phyloP scores from a whole-genome alignment of 1,139 yeast species.

The Yamadazyma trypodendri region DNA sequence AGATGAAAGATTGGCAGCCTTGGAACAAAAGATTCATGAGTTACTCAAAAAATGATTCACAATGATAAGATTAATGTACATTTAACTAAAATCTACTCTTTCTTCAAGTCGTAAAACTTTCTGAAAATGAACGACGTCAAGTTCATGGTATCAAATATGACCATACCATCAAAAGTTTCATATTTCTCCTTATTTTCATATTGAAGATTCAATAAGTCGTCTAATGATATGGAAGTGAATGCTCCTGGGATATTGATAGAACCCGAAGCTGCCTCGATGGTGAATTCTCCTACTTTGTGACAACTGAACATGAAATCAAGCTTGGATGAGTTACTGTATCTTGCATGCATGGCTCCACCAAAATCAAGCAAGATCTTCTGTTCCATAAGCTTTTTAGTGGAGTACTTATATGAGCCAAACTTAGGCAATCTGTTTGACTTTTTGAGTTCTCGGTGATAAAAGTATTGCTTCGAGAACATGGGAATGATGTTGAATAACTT shows the following conservation, averaged over 20 bases:
- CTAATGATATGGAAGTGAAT: conserved; percentile 53
- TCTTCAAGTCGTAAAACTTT: conserved; percentile 60
- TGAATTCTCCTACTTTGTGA: conserved; percentile 70
- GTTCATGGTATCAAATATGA: conserved; percentile 62
- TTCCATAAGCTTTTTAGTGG: conserved; percentile 73
- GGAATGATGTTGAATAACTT: conserved; percentile 53
- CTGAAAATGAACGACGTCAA: conserved; percentile 67
- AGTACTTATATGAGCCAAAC: conserved; percentile 82
- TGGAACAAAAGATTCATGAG: conserved; percentile 43
- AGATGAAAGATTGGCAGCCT: conserved; percentile 53
- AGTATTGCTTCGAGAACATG: conserved; percentile 76
- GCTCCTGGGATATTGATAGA: conserved; percentile 53
- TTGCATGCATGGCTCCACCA: conserved; percentile 45
- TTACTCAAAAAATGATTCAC: conserved; percentile 26
- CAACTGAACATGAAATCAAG: conserved; percentile 75
- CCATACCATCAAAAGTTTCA: conserved; percentile 63
- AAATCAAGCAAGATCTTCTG: conserved; percentile 65
- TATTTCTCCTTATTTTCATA: conserved; percentile 54
- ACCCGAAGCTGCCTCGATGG: conserved; percentile 59
- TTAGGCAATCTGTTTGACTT: conserved; percentile 67
- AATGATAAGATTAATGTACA: conserved; percentile 5
- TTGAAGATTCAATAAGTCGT: conserved; percentile 67
- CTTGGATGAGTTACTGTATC: conserved; percentile 54
- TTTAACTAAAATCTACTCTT: conserved; percentile 16
- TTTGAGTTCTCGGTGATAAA: conserved; percentile 71